Base-by-base conservation (phyloP, 441 rosid species). In the Populus tomentosa region DNA sequence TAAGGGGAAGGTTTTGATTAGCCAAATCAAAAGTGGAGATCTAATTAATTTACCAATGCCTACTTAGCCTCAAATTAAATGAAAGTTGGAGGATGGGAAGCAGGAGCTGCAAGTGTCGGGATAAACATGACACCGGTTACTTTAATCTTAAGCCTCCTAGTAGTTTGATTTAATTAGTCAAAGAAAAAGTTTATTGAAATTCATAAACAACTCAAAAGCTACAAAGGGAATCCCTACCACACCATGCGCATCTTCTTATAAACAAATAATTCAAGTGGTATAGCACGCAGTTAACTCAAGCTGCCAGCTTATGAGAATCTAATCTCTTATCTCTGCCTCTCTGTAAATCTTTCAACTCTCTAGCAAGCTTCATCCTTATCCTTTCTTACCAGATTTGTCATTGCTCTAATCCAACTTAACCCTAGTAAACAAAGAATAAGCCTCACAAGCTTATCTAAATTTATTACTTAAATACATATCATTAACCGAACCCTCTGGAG, bases 21-120 rank as follows among this genome's bases (percentile, higher is more conserved):
- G 78, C 69, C 80, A 53, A 75, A 84, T 67, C 67, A 82, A 76
- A 80, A 67, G 77, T 72, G 35, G 71, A 32, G 21, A 65, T 80
- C 77, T 36, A 30, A 77, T 53, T 33, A 33, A 33, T 33, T 32
- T 75, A 62, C 50, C 70, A 70, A 69, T 74, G 70, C 62, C 40
- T 74, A 79, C 42, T 42, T 18, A 63, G 77, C 81, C 84, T 80
- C 36, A 53, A 59, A 74, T 73, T 40, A 46, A 46, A 3, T 14
- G 56, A 30, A 72, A 80, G 92, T 88, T 84, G 86, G 88, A 82
- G 82, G 84, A 81, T 68, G 83, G 85, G 88, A 84, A 89, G 80
- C 89, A 82, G 83, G 78, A 70, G 78, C n/a, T 82, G 73, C 69
- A 56, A 33, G 76, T 85, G 89, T 86, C 87, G 88, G 91, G 79